Evolutionary conservation across 441 rosid species (phyloP), one percentile per base, ranked within the genome.

Genomic region (Eutrema salsugineum): DNA sequence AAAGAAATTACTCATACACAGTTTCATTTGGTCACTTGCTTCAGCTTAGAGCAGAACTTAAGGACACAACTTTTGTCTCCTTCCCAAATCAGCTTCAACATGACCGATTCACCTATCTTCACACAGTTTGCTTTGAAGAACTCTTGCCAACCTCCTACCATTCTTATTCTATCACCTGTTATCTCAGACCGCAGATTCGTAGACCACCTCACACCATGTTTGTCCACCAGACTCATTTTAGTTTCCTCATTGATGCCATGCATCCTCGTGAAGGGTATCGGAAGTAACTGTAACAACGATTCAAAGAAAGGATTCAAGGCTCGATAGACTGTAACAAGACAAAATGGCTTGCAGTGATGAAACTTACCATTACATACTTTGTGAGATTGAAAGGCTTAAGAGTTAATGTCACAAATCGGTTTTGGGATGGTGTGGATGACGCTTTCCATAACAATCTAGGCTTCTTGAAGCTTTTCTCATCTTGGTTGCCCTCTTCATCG

Each of bases 141-240:
- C 3, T 47, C 58, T 11, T 58, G 36, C 74, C 58, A 70, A 5
- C 74, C 74, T 70, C 58, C 30, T 3, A 27, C 2, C 17, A 70
- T 2, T 58, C 39, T 58, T 16, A 36, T 35, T 27, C n/a, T 70
- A 3, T 11, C 3, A 35, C 10, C 9, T 2, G 0, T 14, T 4
- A 5, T 36, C 20, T 47, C 50, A 38, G 39, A 22, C 50, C 58
- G 58, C 5, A 59, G 7, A 22, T 49, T 2, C 9, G 58, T 70
- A 12, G 48, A 27, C 74, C 66, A 70, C 35, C 38, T 48, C 40
- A 16, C 50, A 35, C 59, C 57, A 1, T 70, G 4, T 49, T 58
- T 70, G 17, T 59, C 74, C 66, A 70, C 4, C 56, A 70, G 2
- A 22, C 1, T 27, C 49, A 70, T 59, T 16, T 48, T 15, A 44